These are phyloP conservation scores for Pelargonium myrrhifolium DNA, from an alignment of 441 rosid species.

Conservation along the genomic window DNA sequence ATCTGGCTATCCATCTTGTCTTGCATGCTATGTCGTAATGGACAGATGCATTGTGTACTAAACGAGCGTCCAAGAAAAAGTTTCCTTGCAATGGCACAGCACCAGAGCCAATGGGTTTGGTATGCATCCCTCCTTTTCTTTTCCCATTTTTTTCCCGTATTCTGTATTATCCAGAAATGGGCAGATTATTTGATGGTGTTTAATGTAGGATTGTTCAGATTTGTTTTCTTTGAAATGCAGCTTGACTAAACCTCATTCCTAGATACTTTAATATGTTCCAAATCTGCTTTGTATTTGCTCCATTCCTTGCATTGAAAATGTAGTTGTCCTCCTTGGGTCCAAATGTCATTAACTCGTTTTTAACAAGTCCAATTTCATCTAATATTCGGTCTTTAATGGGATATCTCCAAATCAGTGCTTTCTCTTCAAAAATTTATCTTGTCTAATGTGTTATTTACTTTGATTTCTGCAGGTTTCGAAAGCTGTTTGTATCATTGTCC, in stretches of 20 bases:
- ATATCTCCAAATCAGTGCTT: background rate
- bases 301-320: no score
- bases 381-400: background rate
- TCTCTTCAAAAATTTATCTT: background rate
- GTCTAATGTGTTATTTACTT: background rate
- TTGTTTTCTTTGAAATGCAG: background rate
- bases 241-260: no score
- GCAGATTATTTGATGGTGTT: background rate
- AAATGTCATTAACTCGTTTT: no score
- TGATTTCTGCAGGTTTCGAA: conserved; percentile 54
- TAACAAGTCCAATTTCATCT: no score
- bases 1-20: conserved; percentile 51
- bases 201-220: background rate
- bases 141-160: background rate
- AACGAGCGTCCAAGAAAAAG: conserved; percentile 53
- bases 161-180: no score
- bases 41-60: conserved; percentile 28
- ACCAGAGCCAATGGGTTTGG: conserved; percentile 87
- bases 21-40: conserved; percentile 16
- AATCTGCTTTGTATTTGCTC: no score
- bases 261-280: no score
- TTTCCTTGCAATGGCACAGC: conserved; percentile 63
- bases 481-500: conserved; percentile 72
- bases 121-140: conserved; percentile 21
- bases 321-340: no score